Evolutionary conservation across 1,139 yeast genomes (phyloP).

Genomic region (Lodderomyces theae): DNA sequence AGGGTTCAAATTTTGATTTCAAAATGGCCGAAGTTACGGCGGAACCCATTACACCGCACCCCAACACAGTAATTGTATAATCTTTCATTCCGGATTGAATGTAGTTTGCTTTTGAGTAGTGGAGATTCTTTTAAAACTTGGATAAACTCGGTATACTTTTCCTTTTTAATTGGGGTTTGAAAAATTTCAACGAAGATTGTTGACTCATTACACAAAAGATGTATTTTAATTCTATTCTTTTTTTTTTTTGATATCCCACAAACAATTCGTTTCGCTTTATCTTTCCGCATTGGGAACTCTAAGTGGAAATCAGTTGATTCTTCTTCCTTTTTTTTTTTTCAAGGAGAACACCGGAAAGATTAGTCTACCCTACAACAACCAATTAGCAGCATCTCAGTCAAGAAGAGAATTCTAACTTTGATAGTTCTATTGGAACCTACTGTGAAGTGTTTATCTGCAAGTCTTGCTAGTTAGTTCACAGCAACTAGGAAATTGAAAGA

Average conservation of each 20-base stretch:
- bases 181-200: not conserved
- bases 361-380: no score
- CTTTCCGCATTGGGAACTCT: slow-evolving; percentile 1
- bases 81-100: slow-evolving; percentile 17
- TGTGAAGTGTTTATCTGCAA: no score
- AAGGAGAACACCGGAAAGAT: no score
- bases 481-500: not conserved
- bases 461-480: no score
- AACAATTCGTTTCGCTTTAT: not conserved
- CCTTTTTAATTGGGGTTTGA: not conserved
- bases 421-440: no score
- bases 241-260: slow-evolving; percentile 1
- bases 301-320: slow-evolving; percentile 1
- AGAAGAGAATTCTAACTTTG: no score
- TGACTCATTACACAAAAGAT: not conserved
- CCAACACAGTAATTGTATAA: slow-evolving; percentile 76
- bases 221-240: no score
- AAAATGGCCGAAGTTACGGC: slow-evolving; percentile 86
- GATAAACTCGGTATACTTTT: no score
- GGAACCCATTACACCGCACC: slow-evolving; percentile 96
- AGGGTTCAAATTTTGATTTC: slow-evolving; percentile 45
- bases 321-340: no score
- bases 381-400: no score
- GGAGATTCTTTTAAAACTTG: no score
- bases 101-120: not conserved